Conservation (phyloP, 495 filamentous ascomycete species). For the Trypethelium eluteriae region DNA sequence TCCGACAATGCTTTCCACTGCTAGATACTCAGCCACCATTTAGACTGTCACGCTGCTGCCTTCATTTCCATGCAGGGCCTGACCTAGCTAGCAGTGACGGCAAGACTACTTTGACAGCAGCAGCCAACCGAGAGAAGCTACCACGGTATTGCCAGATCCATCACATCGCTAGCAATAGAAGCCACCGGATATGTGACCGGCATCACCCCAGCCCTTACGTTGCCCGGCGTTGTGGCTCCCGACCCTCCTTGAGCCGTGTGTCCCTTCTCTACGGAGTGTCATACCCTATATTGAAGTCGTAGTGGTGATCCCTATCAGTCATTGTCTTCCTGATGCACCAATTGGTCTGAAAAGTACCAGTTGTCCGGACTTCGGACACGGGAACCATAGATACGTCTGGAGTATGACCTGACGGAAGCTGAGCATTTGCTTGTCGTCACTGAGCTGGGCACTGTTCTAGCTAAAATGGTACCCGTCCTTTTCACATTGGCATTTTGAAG, state of each 20-base stretch:
- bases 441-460: neutral
- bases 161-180: conserved; percentile 2
- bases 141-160: neutral
- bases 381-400: conserved; percentile 14
- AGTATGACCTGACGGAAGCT: conserved; percentile 3
- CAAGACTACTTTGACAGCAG: conserved; percentile 6
- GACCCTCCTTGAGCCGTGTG: neutral
- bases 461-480: neutral
- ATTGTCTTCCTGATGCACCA: neutral
- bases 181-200: conserved; percentile 3
- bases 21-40: neutral
- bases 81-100: neutral
- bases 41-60: neutral
- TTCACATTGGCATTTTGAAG: neutral
- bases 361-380: conserved; percentile 25
- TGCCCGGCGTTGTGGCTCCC: neutral
- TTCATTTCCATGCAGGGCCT: neutral
- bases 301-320: neutral
- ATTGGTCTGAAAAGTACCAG: neutral
- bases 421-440: neutral
- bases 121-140: neutral
- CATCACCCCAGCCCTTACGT: conserved; percentile 2
- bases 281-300: neutral
- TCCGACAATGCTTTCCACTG: neutral
- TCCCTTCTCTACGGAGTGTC: neutral